Evolutionary conservation across 768 basidiomycete genomes (phyloP).

Genomic region (Mrakia hoshinonis): DNA sequence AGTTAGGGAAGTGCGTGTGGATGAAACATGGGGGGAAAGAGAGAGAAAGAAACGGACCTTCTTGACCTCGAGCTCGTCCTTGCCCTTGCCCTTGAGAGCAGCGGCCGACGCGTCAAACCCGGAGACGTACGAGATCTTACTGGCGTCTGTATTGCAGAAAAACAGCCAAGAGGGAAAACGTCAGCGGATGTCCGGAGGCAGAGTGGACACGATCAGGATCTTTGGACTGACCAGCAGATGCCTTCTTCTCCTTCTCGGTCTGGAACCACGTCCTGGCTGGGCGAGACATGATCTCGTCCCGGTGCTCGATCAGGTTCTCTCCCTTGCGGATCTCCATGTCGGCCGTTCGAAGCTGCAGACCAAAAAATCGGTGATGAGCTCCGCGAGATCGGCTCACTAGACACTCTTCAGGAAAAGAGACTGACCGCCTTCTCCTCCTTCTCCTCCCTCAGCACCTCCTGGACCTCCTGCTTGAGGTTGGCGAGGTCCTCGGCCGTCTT

Average conservation of each 20-base stretch:
- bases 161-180: neutral
- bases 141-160: slow-evolving; percentile 49
- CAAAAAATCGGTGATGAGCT: slow-evolving; percentile 24
- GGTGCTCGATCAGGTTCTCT: slow-evolving; percentile 88
- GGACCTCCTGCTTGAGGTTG: slow-evolving; percentile 63
- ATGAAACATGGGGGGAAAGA: neutral
- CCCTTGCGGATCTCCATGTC: slow-evolving; percentile 96
- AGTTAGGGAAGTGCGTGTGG: slow-evolving; percentile 39
- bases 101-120: slow-evolving; percentile 42
- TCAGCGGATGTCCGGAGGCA: neutral
- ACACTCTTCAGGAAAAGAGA: neutral
- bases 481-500: slow-evolving; percentile 65
- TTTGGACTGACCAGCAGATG: slow-evolving; percentile 59
- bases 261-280: slow-evolving; percentile 99
- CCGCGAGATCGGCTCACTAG: neutral
- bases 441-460: slow-evolving; percentile 76
- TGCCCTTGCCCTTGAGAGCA: slow-evolving; percentile 30
- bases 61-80: slow-evolving; percentile 23
- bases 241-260: slow-evolving; percentile 68
- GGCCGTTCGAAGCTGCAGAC: slow-evolving; percentile 63
- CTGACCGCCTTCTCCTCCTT: slow-evolving; percentile 84
- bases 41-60: slow-evolving; percentile 19
- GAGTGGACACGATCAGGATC: neutral
- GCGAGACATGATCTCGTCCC: slow-evolving; percentile 80
- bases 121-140: slow-evolving; percentile 65